These are phyloP conservation scores for Coprinellus micaceus DNA, from an alignment of 768 basidiomycete species.

Conservation along the genomic window DNA sequence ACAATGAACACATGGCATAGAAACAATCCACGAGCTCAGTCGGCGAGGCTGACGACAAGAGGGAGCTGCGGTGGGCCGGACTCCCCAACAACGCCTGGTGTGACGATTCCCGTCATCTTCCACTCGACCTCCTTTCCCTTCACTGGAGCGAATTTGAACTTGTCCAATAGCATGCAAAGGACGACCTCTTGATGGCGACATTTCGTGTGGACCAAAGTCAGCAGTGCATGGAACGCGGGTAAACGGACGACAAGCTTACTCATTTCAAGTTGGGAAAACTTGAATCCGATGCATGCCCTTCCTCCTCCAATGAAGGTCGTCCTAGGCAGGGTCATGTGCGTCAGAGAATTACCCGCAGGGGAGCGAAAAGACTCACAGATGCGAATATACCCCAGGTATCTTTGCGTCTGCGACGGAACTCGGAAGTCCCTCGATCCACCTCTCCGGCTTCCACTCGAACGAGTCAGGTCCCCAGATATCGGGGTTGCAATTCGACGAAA, in stretches of 20 bases:
- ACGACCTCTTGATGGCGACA: constrained; percentile 27
- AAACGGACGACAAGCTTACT: constrained; percentile 10
- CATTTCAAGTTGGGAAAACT: constrained; percentile 27
- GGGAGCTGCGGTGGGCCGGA: neutral
- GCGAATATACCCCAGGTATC: constrained; percentile 14
- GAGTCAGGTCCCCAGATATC: constrained; percentile 10
- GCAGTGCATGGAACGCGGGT: neutral
- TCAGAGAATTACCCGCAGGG: neutral
- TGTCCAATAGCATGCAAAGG: constrained; percentile 23
- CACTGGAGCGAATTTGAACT: constrained; percentile 25
- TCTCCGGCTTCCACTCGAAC: constrained; percentile 14
- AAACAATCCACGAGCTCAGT: too few relatives aligned
- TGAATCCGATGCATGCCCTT: constrained; percentile 37
- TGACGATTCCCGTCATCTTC: constrained; percentile 23
- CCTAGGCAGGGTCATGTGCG: constrained; percentile 18
- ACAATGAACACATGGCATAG: too few relatives aligned
- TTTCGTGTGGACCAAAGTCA: neutral
- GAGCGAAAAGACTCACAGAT: constrained; percentile 6
- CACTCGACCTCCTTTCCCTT: constrained; percentile 27
- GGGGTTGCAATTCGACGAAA: constrained; percentile 36
- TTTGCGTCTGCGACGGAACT: constrained; percentile 6
- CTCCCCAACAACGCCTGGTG: constrained; percentile 12
- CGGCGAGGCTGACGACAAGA: neutral
- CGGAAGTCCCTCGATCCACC: constrained; percentile 12
- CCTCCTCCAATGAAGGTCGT: constrained; percentile 45